Base-by-base conservation (phyloP, 371 early-diverging fungal genomes). In the Mucor mucedo region DNA sequence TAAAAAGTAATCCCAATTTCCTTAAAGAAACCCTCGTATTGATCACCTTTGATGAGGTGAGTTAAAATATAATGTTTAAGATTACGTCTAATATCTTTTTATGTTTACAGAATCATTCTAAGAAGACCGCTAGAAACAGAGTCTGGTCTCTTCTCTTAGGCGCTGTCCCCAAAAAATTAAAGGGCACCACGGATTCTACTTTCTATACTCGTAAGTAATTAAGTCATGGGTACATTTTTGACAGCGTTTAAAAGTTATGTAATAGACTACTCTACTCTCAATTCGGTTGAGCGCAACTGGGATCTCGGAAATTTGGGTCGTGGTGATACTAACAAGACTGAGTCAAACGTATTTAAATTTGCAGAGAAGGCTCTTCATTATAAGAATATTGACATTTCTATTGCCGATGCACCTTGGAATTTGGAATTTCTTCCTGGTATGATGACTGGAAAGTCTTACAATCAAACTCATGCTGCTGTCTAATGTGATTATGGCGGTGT, bases 231-330 rank as follows among this genome's bases (percentile, higher is more conserved):
- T 11, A 40, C 40, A 11, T 40, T 9, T 40, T 11, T 40, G 40
- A 40, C 21, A 21, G 21, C 21, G 21, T 35, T 35, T 35, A 6
- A 35, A 35, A 35, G 35, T 35, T 35, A n/a, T 42, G 4, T 42
- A 5, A 42, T 39, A 65, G 66, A 70, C 47, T 87, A 85, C 77
- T 81, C 83, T 35, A 60, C 76, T 40, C 58, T 90, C 16, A 76
- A 80, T 47, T 85, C 85, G 39, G 72, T 87, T 38, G 86, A 87
- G 70, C 40, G 71, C 28, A 83, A 83, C 75, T 89, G 85, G 86
- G 85, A 79, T 40, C 75, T 89, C 16, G 84, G 85, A n/a, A 78
- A 71, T 65, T 63, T 88, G 62, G 87, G 87, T 8, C 78, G 78
- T 42, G 68, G 69, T 54, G 88, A 88, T 58, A 62, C 72, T 9